A percentile compares a stretch with the other conserved stretches of the same genome.
phyloP scores from a whole-genome alignment of 805 yeast genomes.

The Komagataella mondaviorum region DNA sequence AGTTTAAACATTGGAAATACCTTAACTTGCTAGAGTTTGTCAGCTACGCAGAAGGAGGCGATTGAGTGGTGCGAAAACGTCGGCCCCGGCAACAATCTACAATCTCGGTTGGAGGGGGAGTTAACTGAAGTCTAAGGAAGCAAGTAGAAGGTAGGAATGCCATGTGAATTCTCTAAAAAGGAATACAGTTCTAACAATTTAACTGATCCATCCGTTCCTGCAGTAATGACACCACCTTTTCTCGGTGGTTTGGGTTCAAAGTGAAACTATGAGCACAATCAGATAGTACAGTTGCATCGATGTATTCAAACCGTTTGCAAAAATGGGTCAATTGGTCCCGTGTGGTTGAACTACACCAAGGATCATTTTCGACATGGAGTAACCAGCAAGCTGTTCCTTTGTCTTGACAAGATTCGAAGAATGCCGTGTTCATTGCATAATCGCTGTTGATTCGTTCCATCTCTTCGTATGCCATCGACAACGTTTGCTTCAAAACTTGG shows the following conservation, averaged over 20 bases:
- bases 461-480: background rate
- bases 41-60: background rate
- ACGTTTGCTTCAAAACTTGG: background rate
- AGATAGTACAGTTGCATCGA: background rate
- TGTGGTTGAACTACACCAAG: background rate
- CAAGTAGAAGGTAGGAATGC: background rate
- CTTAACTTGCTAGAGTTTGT: background rate
- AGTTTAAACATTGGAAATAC: background rate
- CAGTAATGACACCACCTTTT: background rate
- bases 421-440: background rate
- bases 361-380: background rate
- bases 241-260: background rate
- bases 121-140: background rate
- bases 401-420: background rate
- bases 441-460: background rate
- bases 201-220: background rate
- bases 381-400: background rate
- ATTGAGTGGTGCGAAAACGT: background rate
- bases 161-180: background rate
- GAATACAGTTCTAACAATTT: background rate
- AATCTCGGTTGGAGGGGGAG: background rate
- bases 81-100: background rate
- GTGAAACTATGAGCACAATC: background rate
- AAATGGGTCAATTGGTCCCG: background rate
- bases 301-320: background rate